Conservation (phyloP, 768 basidiomycete genomes). For the Termitomyces sp. region DNA sequence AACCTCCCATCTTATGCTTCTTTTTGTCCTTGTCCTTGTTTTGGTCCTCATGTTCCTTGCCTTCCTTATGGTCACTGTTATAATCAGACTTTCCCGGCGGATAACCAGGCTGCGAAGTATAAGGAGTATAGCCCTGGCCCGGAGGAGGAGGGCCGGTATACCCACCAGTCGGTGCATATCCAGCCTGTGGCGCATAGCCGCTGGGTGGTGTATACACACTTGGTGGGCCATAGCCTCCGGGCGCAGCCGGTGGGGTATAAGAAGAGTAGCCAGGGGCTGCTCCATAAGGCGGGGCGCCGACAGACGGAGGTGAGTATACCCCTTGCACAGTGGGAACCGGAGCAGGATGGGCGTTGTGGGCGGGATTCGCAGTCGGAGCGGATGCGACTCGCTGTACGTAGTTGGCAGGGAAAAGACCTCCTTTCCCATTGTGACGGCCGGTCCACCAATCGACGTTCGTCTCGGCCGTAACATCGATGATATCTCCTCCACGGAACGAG, state of each 20-base stretch:
- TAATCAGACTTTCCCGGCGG: neutral
- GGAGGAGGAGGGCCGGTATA: slow-evolving; percentile 11
- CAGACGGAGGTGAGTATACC: slow-evolving; percentile 2
- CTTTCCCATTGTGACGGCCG: slow-evolving; percentile 53
- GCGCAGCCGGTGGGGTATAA: slow-evolving; percentile 1
- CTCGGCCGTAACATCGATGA: slow-evolving; percentile 67
- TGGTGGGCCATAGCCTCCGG: neutral
- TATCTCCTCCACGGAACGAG: slow-evolving; percentile 66
- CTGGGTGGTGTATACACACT: neutral
- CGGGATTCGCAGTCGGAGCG: slow-evolving; percentile 3
- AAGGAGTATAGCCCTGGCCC: slow-evolving; percentile 6
- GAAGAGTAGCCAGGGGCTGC: neutral
- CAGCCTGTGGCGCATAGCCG: slow-evolving; percentile 1
- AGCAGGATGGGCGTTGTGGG: slow-evolving; percentile 6
- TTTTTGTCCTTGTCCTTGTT: slow-evolving; percentile 27
- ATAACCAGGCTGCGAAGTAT: slow-evolving; percentile 5
- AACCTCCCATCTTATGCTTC: slow-evolving; percentile 46
- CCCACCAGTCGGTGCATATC: slow-evolving; percentile 4
- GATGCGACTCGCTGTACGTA: slow-evolving; percentile 53
- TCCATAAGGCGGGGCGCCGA: neutral
- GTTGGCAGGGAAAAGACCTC: slow-evolving; percentile 73
- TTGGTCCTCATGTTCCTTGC: neutral
- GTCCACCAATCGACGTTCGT: slow-evolving; percentile 86
- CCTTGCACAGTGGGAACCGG: slow-evolving; percentile 5
- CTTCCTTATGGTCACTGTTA: neutral